Conservation (phyloP, 2,329 filamentous ascomycete genomes). For the Ampelomyces quisqualis region DNA sequence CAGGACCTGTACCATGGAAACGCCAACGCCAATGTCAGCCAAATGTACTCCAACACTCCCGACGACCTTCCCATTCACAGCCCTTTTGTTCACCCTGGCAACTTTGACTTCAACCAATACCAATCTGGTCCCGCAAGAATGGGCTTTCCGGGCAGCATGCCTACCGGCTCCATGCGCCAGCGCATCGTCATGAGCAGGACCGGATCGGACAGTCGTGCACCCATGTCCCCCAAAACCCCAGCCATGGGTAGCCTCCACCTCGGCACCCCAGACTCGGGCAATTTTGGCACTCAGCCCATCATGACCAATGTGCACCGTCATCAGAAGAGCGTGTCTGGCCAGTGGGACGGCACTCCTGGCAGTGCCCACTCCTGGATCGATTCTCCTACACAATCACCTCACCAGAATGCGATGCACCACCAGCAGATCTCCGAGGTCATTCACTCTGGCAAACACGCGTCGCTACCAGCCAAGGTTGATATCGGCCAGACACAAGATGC, state of each 20-base stretch:
- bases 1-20: slow-evolving; percentile 52
- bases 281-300: slow-evolving; percentile 77
- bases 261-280: slow-evolving; percentile 67
- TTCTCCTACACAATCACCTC: slow-evolving; percentile 84
- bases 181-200: slow-evolving; percentile 57
- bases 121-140: slow-evolving; percentile 63
- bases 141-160: slow-evolving; percentile 36
- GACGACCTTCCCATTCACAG: slow-evolving; percentile 91
- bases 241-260: slow-evolving; percentile 72
- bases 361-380: slow-evolving; percentile 84
- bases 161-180: slow-evolving; percentile 35
- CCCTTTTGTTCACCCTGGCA: slow-evolving; percentile 69
- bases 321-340: slow-evolving; percentile 80
- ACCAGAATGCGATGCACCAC: slow-evolving; percentile 65
- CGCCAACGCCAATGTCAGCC: slow-evolving; percentile 65
- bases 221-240: slow-evolving; percentile 84
- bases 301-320: slow-evolving; percentile 66
- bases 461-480: slow-evolving; percentile 81
- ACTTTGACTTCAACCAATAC: slow-evolving; percentile 76
- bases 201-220: slow-evolving; percentile 70
- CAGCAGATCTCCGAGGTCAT: slow-evolving; percentile 86
- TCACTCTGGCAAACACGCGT: slow-evolving; percentile 77
- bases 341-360: slow-evolving; percentile 85
- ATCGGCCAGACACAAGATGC: slow-evolving; percentile 79
- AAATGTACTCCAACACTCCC: slow-evolving; percentile 83